A percentile compares a stretch with the other conserved stretches of the same genome.
These are phyloP conservation scores for Pleurostoma richardsiae DNA, from an alignment of 2,329 filamentous ascomycete species.

Conservation along the genomic window DNA sequence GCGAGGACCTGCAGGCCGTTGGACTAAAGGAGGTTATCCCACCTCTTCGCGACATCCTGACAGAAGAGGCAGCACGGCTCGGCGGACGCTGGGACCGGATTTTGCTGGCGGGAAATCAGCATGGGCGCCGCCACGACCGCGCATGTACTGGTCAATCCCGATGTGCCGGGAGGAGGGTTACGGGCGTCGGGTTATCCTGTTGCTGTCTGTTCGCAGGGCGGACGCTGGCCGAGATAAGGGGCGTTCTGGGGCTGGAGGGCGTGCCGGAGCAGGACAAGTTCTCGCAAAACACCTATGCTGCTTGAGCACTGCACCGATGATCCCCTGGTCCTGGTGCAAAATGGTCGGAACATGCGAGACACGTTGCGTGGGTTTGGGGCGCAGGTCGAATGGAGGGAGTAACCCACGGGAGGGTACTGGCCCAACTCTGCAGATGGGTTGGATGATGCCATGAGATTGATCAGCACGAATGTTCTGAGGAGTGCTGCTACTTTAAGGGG, in stretches of 20 bases:
- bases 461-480: no score
- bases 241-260: conserved; percentile 20
- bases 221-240: conserved; percentile 17
- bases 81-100: conserved; percentile 30
- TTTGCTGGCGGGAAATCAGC: conserved; percentile 38
- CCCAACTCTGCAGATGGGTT: conserved; percentile 35
- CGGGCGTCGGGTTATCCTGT: conserved; percentile 27
- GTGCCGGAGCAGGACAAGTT: conserved; percentile 19
- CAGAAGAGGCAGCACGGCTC: conserved; percentile 26
- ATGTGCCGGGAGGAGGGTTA: conserved; percentile 10
- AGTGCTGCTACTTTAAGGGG: no score
- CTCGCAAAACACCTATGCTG: conserved; percentile 36
- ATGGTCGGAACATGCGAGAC: conserved; percentile 27
- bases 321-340: conserved; percentile 28
- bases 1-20: conserved; percentile 34
- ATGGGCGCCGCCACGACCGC: conserved; percentile 36
- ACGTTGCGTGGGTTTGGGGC: conserved; percentile 27
- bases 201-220: conserved; percentile 28
- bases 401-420: conserved; percentile 36
- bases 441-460: conserved; percentile 31
- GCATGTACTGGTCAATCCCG: conserved; percentile 29
- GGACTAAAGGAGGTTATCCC: conserved; percentile 33
- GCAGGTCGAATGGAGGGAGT: conserved; percentile 32
- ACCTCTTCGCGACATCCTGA: conserved; percentile 23
- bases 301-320: conserved; percentile 41